phyloP scores from a whole-genome alignment of 345 rosid genomes.

The Moricandia moricandioides region DNA sequence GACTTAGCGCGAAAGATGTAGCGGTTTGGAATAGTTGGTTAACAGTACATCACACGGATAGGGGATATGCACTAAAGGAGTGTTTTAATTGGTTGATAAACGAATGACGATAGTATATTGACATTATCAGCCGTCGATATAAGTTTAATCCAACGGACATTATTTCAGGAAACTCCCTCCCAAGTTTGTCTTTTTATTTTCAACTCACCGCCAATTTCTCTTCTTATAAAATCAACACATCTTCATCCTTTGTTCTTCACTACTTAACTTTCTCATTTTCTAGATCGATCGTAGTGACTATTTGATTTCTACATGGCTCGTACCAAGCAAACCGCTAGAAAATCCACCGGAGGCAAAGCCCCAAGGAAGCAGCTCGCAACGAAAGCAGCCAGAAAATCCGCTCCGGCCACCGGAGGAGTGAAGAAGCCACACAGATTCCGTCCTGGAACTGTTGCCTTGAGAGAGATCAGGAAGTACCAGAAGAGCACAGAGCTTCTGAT shows the following conservation, averaged over 20 bases:
- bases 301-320: conserved; percentile 44
- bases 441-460: conserved; percentile 50
- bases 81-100: conserved; percentile 14
- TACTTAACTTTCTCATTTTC: not conserved
- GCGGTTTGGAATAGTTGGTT: not conserved
- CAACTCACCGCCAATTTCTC: conserved; percentile 20
- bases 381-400: conserved; percentile 50
- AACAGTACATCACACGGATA: not conserved
- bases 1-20: conserved; percentile 2
- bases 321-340: conserved; percentile 55
- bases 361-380: conserved; percentile 59
- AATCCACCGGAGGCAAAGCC: conserved; percentile 58
- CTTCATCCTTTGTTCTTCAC: not conserved
- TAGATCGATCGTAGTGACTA: not conserved
- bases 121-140: too few relatives aligned
- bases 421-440: conserved; percentile 62
- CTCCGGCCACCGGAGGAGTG: conserved; percentile 62
- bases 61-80: not conserved
- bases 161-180: conserved; percentile 12
- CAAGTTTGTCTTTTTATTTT: not conserved
- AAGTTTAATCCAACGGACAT: conserved; percentile 8
- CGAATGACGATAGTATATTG: too few relatives aligned
- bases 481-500: conserved; percentile 53
- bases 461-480: conserved; percentile 60
- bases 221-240: not conserved